Conservation (phyloP, 495 filamentous ascomycete genomes). For the Glarea lozoyensis region DNA sequence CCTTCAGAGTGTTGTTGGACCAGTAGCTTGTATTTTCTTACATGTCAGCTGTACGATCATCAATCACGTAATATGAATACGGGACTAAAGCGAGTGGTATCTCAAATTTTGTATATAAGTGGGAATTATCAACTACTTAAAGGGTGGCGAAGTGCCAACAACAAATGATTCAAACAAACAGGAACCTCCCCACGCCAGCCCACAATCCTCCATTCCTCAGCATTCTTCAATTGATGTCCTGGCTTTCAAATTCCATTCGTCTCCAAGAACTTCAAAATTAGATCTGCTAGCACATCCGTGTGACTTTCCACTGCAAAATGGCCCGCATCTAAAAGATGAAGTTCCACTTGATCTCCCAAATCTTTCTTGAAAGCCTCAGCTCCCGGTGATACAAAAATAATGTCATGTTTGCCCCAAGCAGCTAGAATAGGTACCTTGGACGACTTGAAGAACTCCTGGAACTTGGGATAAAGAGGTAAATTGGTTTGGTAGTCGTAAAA, state of each 20-base stretch:
- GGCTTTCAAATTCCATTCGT: conserved; percentile 19
- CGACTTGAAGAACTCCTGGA: conserved; percentile 48
- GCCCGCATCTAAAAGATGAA: conserved; percentile 46
- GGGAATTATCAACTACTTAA: too few relatives aligned
- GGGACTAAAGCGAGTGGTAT: too few relatives aligned
- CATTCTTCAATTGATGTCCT: too few relatives aligned
- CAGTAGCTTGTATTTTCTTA: too few relatives aligned
- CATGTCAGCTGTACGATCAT: too few relatives aligned
- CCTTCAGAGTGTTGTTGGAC: too few relatives aligned
- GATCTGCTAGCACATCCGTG: conserved; percentile 34
- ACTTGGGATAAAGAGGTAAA: conserved; percentile 36
- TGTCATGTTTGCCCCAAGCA: conserved; percentile 55
- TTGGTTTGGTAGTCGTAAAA: conserved; percentile 46
- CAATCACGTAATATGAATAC: too few relatives aligned
- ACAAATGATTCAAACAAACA: too few relatives aligned
- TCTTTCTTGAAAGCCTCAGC: conserved; percentile 54
- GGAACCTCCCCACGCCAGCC: not conserved
- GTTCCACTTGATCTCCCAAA: conserved; percentile 35
- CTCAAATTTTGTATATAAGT: too few relatives aligned
- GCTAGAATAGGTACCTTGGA: conserved; percentile 47
- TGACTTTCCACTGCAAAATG: conserved; percentile 58
- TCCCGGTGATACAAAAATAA: conserved; percentile 45
- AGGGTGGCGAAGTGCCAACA: too few relatives aligned
- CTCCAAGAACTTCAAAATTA: conserved; percentile 39
- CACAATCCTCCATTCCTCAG: not conserved